A percentile compares a stretch with the other conserved stretches of the same genome.
These are phyloP conservation scores for Saccharomycopsis synnaedendra DNA, from an alignment of 805 yeast genomes.

Conservation along the genomic window DNA sequence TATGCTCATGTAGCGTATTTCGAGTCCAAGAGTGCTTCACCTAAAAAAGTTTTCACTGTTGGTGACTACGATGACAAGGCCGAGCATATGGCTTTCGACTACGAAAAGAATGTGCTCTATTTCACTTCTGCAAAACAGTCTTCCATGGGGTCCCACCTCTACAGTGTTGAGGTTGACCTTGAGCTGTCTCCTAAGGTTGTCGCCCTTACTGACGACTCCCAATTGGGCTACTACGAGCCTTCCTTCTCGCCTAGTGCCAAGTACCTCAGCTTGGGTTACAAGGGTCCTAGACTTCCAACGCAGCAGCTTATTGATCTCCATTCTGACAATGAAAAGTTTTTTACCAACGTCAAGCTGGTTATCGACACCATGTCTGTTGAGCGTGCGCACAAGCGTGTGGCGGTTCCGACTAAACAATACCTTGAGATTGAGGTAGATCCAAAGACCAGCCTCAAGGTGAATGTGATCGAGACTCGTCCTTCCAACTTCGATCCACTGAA, in stretches of 20 bases:
- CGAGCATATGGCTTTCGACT: conserved; percentile 35
- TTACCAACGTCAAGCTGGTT: conserved; percentile 3
- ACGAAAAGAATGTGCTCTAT: conserved; percentile 34
- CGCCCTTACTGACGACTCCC: conserved; percentile 23
- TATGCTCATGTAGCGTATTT: conserved; percentile 58
- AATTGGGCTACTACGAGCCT: conserved; percentile 37
- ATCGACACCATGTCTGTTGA: conserved; percentile 16
- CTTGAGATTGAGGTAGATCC: conserved; percentile 22
- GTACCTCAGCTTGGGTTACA: conserved; percentile 39
- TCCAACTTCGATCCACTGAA: conserved; percentile 31
- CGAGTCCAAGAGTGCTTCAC: conserved; percentile 28
- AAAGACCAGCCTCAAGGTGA: conserved; percentile 29
- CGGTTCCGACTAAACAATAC: conserved; percentile 40
- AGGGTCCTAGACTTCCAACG: conserved; percentile 72
- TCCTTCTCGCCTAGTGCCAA: conserved; percentile 46
- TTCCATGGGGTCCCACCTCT: conserved; percentile 49
- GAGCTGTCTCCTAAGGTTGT: conserved; percentile 8
- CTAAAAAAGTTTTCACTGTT: conserved; percentile 29
- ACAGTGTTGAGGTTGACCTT: conserved; percentile 31
- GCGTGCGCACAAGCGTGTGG: conserved; percentile 21
- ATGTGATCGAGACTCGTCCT: conserved; percentile 56
- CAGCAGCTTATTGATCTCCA: conserved; percentile 60
- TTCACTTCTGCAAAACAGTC: conserved; percentile 48
- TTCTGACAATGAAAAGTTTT: conserved; percentile 22
- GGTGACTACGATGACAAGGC: conserved; percentile 45